phyloP scores from a whole-genome alignment of 2,329 filamentous ascomycete genomes.

The Endocalyx cinctus region DNA sequence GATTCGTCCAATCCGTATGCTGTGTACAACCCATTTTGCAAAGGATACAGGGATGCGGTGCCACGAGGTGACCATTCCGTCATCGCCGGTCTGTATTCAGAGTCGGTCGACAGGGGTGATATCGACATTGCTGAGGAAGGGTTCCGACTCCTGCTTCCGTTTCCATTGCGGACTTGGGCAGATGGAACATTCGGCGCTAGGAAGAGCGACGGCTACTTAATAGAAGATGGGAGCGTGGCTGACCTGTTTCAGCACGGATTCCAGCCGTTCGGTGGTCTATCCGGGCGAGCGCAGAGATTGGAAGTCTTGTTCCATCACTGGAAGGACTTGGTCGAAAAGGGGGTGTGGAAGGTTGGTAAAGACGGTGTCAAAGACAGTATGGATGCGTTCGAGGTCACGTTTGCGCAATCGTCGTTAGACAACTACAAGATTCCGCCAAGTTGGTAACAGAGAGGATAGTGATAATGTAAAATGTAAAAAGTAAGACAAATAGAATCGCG shows the following conservation, averaged over 20 bases:
- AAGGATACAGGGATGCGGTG: too few species aligned
- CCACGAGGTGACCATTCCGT: too few species aligned
- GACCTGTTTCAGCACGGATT: constrained; percentile 29
- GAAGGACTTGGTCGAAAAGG: constrained; percentile 19
- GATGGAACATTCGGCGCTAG: constrained; percentile 9
- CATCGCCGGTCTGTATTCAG: constrained; percentile 21
- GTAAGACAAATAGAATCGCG: too few species aligned
- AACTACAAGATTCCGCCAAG: too few species aligned
- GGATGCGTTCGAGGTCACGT: constrained; percentile 22
- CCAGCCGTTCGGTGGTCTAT: constrained; percentile 28
- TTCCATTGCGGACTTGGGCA: constrained; percentile 6
- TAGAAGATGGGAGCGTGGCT: constrained; percentile 11
- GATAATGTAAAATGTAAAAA: too few species aligned
- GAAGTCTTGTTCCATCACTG: constrained; percentile 23
- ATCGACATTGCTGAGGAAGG: constrained; percentile 23
- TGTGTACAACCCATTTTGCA: too few species aligned
- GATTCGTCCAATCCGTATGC: too few species aligned
- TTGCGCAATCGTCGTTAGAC: too few species aligned
- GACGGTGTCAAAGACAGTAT: constrained; percentile 23
- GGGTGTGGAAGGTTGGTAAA: constrained; percentile 21
- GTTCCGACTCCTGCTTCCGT: constrained; percentile 22
- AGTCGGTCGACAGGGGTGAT: constrained; percentile 17
- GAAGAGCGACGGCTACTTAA: constrained; percentile 22
- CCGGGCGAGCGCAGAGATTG: constrained; percentile 18
- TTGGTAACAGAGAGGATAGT: too few species aligned